These are phyloP conservation scores for Metroxylon sagu DNA, from an alignment of 176 grass and related monocot species.

Conservation along the genomic window DNA sequence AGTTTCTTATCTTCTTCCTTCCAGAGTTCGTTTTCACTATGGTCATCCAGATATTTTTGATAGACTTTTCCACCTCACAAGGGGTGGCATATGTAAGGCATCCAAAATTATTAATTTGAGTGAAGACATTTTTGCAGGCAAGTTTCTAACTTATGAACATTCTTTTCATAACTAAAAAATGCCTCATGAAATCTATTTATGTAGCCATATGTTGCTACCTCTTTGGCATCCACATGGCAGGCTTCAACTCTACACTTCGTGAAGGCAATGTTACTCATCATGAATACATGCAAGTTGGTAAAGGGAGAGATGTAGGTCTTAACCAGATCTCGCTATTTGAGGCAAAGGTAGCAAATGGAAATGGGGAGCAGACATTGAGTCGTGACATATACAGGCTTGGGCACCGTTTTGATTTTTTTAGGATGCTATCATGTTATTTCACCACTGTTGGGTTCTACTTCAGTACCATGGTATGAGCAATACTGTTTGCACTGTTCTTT, in stretches of 20 bases:
- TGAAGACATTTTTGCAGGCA: slow-evolving; percentile 93
- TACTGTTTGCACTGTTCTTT: slow-evolving; percentile 10
- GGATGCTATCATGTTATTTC: slow-evolving; percentile 96
- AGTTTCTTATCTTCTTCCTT: slow-evolving; percentile 10
- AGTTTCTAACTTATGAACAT: background rate
- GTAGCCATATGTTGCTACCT: no score
- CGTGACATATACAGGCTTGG: slow-evolving; percentile 90
- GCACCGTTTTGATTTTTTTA: slow-evolving; percentile 92
- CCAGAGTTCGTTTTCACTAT: slow-evolving; percentile 94
- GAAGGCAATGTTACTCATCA: slow-evolving; percentile 87
- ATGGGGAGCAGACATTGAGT: slow-evolving; percentile 84
- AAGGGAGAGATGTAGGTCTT: slow-evolving; percentile 86
- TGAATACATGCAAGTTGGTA: slow-evolving; percentile 93
- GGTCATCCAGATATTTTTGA: slow-evolving; percentile 96
- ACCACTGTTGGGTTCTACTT: slow-evolving; percentile 89
- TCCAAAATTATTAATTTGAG: slow-evolving; percentile 91
- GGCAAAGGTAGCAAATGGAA: slow-evolving; percentile 92
- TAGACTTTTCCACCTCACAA: slow-evolving; percentile 87
- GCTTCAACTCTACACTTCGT: slow-evolving; percentile 87
- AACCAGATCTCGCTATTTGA: slow-evolving; percentile 94
- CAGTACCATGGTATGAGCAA: slow-evolving; percentile 64
- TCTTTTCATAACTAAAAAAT: no score
- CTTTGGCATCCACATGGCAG: slow-evolving; percentile 18
- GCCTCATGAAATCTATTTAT: no score
- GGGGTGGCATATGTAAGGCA: slow-evolving; percentile 94